These are phyloP conservation scores for Entoloma clypeatum DNA, from an alignment of 1,284 basidiomycete genomes.

Conservation along the genomic window DNA sequence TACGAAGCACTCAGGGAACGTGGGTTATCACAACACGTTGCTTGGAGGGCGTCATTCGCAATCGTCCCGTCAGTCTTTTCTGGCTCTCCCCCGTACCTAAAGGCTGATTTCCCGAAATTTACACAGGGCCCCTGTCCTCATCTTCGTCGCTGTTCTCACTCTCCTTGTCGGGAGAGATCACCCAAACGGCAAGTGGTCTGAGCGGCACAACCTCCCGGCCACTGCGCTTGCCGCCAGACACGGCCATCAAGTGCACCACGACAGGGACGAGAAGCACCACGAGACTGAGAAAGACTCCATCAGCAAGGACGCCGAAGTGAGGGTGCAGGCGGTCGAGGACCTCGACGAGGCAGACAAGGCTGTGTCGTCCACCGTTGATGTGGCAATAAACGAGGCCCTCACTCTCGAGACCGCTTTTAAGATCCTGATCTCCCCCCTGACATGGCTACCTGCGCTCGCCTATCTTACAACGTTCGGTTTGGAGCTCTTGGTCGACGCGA, in stretches of 20 bases:
- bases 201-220: slow-evolving; percentile 45
- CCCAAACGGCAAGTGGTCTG: slow-evolving; percentile 55
- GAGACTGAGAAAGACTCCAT: slow-evolving; percentile 11
- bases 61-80: slow-evolving; percentile 41
- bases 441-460: slow-evolving; percentile 56
- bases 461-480: slow-evolving; percentile 56
- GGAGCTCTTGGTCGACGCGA: slow-evolving; percentile 57
- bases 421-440: slow-evolving; percentile 45
- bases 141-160: slow-evolving; percentile 41
- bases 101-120: not conserved
- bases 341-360: slow-evolving; percentile 6
- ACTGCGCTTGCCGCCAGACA: slow-evolving; percentile 22
- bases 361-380: slow-evolving; percentile 34
- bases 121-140: slow-evolving; percentile 48
- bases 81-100: not conserved
- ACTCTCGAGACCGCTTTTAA: slow-evolving; percentile 33
- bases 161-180: slow-evolving; percentile 58
- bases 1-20: slow-evolving; percentile 41
- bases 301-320: slow-evolving; percentile 12
- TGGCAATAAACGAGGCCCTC: slow-evolving; percentile 49
- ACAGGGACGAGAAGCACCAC: slow-evolving; percentile 18
- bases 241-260: slow-evolving; percentile 24
- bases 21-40: slow-evolving; percentile 40
- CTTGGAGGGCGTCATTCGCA: slow-evolving; percentile 58
- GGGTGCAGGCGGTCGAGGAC: slow-evolving; percentile 10